Evolutionary conservation across 2,329 filamentous ascomycete species (phyloP).

Genomic region (Trichothecium roseum): DNA sequence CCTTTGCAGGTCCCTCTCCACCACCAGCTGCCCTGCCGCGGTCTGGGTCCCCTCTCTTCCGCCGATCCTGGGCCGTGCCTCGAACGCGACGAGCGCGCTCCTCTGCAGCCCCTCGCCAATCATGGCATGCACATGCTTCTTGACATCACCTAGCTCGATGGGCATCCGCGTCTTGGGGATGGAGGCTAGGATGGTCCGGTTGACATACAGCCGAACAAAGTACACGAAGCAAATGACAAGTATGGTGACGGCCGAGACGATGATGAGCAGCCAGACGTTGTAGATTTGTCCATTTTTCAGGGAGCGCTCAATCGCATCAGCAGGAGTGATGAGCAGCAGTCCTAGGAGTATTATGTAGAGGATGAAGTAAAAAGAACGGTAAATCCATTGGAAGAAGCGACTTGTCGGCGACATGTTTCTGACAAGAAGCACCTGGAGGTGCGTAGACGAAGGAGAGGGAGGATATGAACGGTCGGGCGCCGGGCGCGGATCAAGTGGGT

Average conservation of each 20-base stretch:
- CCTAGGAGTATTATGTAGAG: slow-evolving; percentile 63
- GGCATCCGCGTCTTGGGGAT: slow-evolving; percentile 86
- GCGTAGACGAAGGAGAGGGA: too few relatives aligned
- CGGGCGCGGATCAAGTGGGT: too few relatives aligned
- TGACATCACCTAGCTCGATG: slow-evolving; percentile 74
- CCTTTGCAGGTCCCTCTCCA: slow-evolving; percentile 15
- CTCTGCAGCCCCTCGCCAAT: slow-evolving; percentile 62
- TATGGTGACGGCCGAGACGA: slow-evolving; percentile 64
- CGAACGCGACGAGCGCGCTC: slow-evolving; percentile 74
- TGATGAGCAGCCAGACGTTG: slow-evolving; percentile 74
- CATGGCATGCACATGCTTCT: slow-evolving; percentile 62
- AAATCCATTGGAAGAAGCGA: slow-evolving; percentile 68
- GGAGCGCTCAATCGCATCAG: slow-evolving; percentile 71
- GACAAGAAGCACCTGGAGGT: too few relatives aligned
- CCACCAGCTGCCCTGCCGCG: slow-evolving; percentile 25
- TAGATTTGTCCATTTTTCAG: slow-evolving; percentile 55
- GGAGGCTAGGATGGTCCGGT: slow-evolving; percentile 63
- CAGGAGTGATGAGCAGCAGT: slow-evolving; percentile 70
- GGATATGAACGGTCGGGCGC: too few relatives aligned
- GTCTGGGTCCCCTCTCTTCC: slow-evolving; percentile 11
- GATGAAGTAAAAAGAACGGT: slow-evolving; percentile 66
- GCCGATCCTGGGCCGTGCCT: slow-evolving; percentile 27
- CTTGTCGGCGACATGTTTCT: slow-evolving; percentile 28
- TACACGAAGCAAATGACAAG: slow-evolving; percentile 68
- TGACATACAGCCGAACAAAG: slow-evolving; percentile 75